Evolutionary conservation across 768 basidiomycete genomes (phyloP).

Genomic region (Lactarius indigo): DNA sequence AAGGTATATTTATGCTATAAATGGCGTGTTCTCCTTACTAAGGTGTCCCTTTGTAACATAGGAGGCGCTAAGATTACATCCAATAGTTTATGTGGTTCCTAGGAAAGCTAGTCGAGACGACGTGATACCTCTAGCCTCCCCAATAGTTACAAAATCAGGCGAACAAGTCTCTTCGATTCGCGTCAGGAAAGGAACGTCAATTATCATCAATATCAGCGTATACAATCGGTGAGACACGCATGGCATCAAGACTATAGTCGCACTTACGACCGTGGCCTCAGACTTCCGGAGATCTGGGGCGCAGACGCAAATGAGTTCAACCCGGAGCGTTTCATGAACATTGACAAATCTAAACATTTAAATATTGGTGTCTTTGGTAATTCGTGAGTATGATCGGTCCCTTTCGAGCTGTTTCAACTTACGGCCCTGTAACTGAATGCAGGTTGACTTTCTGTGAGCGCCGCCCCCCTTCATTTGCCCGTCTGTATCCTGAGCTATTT

Average conservation of each 20-base stretch:
- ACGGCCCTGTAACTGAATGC: neutral
- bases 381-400: neutral
- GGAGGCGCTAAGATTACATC: constrained; percentile 17
- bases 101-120: constrained; percentile 24
- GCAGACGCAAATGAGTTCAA: constrained; percentile 7
- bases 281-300: constrained; percentile 12
- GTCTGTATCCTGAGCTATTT: neutral
- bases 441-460: constrained; percentile 10
- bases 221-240: constrained; percentile 1
- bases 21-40: neutral
- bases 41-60: neutral
- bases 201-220: neutral
- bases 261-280: neutral
- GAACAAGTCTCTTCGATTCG: constrained; percentile 5
- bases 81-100: constrained; percentile 3
- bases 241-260: neutral
- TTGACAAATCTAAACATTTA: neutral
- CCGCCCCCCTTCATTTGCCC: neutral
- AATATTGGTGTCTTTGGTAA: constrained; percentile 1
- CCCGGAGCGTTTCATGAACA: constrained; percentile 2
- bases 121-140: constrained; percentile 23
- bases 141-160: neutral
- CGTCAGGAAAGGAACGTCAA: constrained; percentile 1
- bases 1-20: neutral
- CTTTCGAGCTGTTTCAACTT: neutral